Evolutionary conservation across 2,329 filamentous ascomycete species (phyloP), one percentile per base, ranked within the genome.

Genomic region (Aspergillus sp.): DNA sequence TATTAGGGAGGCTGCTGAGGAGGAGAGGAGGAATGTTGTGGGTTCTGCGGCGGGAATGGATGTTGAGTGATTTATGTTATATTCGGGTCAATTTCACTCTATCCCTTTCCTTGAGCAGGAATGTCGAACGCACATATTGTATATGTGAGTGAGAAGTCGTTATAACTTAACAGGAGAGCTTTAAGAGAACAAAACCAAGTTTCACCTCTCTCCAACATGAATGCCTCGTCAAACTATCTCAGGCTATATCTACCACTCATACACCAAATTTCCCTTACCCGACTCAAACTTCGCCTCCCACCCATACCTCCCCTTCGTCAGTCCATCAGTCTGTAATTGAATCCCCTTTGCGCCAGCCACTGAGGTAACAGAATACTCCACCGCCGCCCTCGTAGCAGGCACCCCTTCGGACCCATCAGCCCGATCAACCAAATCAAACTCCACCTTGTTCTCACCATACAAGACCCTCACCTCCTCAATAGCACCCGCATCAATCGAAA

Each of bases 1-100:
- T 10, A 30, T 30, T 30, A 30, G 10, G 28, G 28, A 10, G 10
- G 28, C 9, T 30, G 8, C 10, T 30, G 28, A 30, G 28, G 28
- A 10, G 28, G 28, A 10, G 10, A 30, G 28, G 10, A 30, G 28
- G 28, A 4, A 30, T 30, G 8, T 4, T 10, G 28, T 30, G 9
- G 28, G 9, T 10, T 10, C 28, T 10, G 28, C 28, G 28, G 28
- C 9, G 8, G 28, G 28, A 30, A 30, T 30, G 4, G 9, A 30
- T 30, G 28, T 30, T 1, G 10, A 30, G 4, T 7, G 28, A 30
- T 10, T 4, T 10, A 30, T 2, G 28, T 30, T 10, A 30, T 30
- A 1, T 0, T 10, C 1, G 9, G 9, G 0, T 30, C 0, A 0
- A 10, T 30, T 30, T 4, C 9, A 30, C 1, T 30, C 28, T 30